Conservation (phyloP, 495 filamentous ascomycete genomes). For the Darksidea phi region DNA sequence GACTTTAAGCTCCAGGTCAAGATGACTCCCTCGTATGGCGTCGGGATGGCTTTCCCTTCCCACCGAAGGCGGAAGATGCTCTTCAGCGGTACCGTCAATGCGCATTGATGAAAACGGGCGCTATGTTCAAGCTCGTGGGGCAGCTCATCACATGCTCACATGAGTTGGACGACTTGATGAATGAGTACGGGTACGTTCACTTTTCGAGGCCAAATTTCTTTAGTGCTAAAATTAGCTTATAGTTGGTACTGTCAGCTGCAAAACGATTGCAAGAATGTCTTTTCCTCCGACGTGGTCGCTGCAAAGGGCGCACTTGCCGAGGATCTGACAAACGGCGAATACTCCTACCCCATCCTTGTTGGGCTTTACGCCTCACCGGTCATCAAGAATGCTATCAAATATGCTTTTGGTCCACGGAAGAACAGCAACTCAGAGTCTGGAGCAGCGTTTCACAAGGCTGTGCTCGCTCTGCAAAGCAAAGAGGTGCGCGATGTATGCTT, state of each 20-base stretch:
- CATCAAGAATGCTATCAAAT: not conserved
- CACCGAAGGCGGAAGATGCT: conserved; percentile 21
- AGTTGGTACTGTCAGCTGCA: conserved; percentile 43
- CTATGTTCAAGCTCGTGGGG: conserved; percentile 22
- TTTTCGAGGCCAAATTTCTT: not conserved
- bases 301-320: conserved; percentile 40
- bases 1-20: conserved; percentile 18
- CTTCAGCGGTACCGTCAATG: conserved; percentile 13
- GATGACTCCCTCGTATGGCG: conserved; percentile 44
- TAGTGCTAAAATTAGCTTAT: not conserved
- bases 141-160: conserved; percentile 10
- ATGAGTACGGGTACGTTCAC: conserved; percentile 17
- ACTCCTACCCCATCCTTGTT: conserved; percentile 39
- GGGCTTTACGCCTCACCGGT: conserved; percentile 23
- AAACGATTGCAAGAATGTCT: conserved; percentile 44
- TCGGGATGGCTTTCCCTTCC: conserved; percentile 37
- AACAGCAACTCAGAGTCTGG: not conserved
- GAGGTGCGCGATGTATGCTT: conserved; percentile 7
- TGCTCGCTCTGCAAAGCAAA: conserved; percentile 7
- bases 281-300: conserved; percentile 39
- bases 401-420: not conserved
- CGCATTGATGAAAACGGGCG: conserved; percentile 17
- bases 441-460: not conserved
- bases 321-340: conserved; percentile 42
- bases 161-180: conserved; percentile 18